These are phyloP conservation scores for Coffea eugenioides DNA, from an alignment of 257 asterid species.

Conservation along the genomic window DNA sequence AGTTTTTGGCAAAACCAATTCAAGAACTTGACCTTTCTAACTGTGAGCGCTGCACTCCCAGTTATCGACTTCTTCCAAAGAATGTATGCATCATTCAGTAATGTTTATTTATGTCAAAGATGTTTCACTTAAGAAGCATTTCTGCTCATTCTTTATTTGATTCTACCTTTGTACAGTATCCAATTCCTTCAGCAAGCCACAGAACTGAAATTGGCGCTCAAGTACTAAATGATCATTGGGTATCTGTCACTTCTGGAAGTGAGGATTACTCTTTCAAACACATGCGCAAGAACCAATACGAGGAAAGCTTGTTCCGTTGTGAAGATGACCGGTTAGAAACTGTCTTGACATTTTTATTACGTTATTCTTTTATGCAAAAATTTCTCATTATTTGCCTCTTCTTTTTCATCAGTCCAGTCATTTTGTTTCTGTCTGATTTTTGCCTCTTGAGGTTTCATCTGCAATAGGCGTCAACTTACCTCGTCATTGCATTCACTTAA, in stretches of 20 bases:
- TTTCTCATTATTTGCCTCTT: constrained; percentile 1
- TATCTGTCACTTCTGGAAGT: constrained; percentile 97
- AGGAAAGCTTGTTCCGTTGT: constrained; percentile 92
- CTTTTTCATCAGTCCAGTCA: constrained; percentile 9
- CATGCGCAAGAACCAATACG: constrained; percentile 95
- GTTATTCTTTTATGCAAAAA: constrained; percentile 12
- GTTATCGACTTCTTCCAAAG: constrained; percentile 90
- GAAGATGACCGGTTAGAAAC: constrained; percentile 86
- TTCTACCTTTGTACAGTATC: constrained; percentile 60
- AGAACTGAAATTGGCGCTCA: constrained; percentile 62
- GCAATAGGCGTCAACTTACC: background rate
- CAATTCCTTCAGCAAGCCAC: constrained; percentile 71
- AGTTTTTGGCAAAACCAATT: constrained; percentile 69
- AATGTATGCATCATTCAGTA: constrained; percentile 51
- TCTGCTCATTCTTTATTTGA: constrained; percentile 26
- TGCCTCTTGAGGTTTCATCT: background rate
- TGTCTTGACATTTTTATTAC: constrained; percentile 14
- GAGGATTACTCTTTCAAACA: constrained; percentile 98
- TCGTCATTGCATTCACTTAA: background rate
- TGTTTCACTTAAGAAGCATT: constrained; percentile 18
- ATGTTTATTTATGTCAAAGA: constrained; percentile 14
- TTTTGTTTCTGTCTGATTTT: background rate
- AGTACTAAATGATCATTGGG: constrained; percentile 94
- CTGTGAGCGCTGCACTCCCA: constrained; percentile 84
- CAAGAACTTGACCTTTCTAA: constrained; percentile 95